Evolutionary conservation across 306 rosid genomes (phyloP).

Genomic region (Senna siamea): DNA sequence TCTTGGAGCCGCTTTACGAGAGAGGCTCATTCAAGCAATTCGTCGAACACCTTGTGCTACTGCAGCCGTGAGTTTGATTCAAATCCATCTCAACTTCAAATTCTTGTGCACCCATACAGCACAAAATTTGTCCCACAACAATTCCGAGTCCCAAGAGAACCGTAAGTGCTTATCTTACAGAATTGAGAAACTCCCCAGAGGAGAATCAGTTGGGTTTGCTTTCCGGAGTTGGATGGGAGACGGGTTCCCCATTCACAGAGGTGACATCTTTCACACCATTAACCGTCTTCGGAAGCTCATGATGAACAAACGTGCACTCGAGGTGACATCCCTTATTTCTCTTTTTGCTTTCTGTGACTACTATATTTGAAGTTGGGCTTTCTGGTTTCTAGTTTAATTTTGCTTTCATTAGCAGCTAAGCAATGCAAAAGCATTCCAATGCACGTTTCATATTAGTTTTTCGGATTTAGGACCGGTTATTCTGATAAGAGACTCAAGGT

Average conservation of each 20-base stretch:
- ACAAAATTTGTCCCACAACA: conserved; percentile 16
- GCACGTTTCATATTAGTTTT: background rate
- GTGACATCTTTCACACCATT: conserved; percentile 79
- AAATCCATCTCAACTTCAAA: conserved; percentile 33
- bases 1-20: conserved; percentile 10
- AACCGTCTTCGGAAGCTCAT: conserved; percentile 87
- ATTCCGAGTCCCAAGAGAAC: conserved; percentile 36
- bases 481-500: no score
- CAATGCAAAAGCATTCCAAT: no score
- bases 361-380: conserved; percentile 5
- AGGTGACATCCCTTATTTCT: conserved; percentile 51
- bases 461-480: background rate
- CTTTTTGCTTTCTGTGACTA: background rate
- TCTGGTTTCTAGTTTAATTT: background rate
- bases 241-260: conserved; percentile 80
- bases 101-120: conserved; percentile 57
- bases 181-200: conserved; percentile 73
- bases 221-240: conserved; percentile 93
- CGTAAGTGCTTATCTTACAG: conserved; percentile 61
- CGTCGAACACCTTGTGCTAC: conserved; percentile 61
- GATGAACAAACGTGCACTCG: conserved; percentile 81
- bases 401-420: background rate
- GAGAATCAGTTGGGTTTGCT: conserved; percentile 65
- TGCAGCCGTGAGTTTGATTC: conserved; percentile 4
- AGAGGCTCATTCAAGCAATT: conserved; percentile 55